A percentile compares a stretch with the other conserved stretches of the same genome.
Evolutionary conservation across 2,329 filamentous ascomycete species (phyloP).

Genomic region (Teratosphaeriaceae sp.): DNA sequence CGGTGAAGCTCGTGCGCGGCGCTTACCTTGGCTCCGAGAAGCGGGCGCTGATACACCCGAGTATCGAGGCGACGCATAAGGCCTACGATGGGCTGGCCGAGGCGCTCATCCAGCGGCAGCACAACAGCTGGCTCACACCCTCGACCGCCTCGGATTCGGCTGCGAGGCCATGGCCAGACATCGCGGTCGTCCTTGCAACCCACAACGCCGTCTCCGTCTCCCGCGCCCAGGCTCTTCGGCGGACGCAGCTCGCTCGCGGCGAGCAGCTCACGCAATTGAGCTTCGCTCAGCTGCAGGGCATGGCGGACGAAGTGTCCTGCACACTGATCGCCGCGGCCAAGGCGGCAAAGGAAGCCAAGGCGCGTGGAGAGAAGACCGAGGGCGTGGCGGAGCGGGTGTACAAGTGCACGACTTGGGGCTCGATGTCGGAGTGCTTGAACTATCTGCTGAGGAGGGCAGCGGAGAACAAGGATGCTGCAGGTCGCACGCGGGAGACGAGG

Average conservation of each 20-base stretch:
- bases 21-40: slow-evolving; percentile 50
- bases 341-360: slow-evolving; percentile 15
- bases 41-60: slow-evolving; percentile 46
- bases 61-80: slow-evolving; percentile 47
- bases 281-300: slow-evolving; percentile 83
- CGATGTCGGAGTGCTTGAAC: slow-evolving; percentile 68
- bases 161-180: slow-evolving; percentile 33
- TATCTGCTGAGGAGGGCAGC: slow-evolving; percentile 56
- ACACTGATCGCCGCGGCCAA: slow-evolving; percentile 43
- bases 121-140: slow-evolving; percentile 50
- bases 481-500: slow-evolving; percentile 47
- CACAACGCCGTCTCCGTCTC: slow-evolving; percentile 72
- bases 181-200: slow-evolving; percentile 66
- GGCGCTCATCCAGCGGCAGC: slow-evolving; percentile 58
- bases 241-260: slow-evolving; percentile 35
- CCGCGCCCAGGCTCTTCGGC: slow-evolving; percentile 44
- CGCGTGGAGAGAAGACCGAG: slow-evolving; percentile 22
- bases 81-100: slow-evolving; percentile 67
- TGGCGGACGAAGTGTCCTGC: slow-evolving; percentile 86
- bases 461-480: slow-evolving; percentile 56
- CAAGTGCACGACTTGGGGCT: slow-evolving; percentile 53
- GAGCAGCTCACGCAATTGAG: slow-evolving; percentile 42
- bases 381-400: slow-evolving; percentile 40
- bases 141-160: too few relatives aligned
- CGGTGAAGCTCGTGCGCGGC: slow-evolving; percentile 51